A percentile compares a stretch with the other conserved stretches of the same genome.
Conservation (phyloP, 2,329 filamentous ascomycete species). For the Venturia pyrina region DNA sequence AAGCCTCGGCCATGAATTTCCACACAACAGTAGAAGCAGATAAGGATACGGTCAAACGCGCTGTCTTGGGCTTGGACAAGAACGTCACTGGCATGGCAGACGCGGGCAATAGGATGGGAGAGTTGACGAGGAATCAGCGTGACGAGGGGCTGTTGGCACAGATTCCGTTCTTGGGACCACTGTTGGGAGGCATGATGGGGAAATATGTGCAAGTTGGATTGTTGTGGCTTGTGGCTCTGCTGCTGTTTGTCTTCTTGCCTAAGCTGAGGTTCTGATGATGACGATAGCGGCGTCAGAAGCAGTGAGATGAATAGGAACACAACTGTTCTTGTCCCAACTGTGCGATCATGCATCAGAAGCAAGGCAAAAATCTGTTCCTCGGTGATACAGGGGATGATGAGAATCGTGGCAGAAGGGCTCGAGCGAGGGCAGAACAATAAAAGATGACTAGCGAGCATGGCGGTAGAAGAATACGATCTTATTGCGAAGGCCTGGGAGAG, state of each 20-base stretch:
- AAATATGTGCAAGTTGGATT: slow-evolving; percentile 77
- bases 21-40: slow-evolving; percentile 61
- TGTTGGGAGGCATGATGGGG: slow-evolving; percentile 57
- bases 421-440: no score
- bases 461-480: no score
- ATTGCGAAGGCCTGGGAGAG: no score
- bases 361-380: no score
- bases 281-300: not conserved
- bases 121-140: slow-evolving; percentile 69
- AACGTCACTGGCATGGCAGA: slow-evolving; percentile 67
- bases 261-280: slow-evolving; percentile 66
- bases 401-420: no score
- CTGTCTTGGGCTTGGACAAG: slow-evolving; percentile 65
- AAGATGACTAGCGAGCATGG: no score
- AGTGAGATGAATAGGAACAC: not conserved
- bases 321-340: no score
- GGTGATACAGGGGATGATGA: no score
- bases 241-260: slow-evolving; percentile 77
- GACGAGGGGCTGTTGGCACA: slow-evolving; percentile 63
- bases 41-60: slow-evolving; percentile 60
- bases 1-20: slow-evolving; percentile 64
- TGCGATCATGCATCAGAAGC: no score
- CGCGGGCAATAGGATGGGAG: slow-evolving; percentile 67
- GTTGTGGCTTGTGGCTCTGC: slow-evolving; percentile 64
- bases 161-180: not conserved